Evolutionary conservation across 2,329 filamentous ascomycete species (phyloP).

Genomic region (Davidsoniella neocaledoniae): DNA sequence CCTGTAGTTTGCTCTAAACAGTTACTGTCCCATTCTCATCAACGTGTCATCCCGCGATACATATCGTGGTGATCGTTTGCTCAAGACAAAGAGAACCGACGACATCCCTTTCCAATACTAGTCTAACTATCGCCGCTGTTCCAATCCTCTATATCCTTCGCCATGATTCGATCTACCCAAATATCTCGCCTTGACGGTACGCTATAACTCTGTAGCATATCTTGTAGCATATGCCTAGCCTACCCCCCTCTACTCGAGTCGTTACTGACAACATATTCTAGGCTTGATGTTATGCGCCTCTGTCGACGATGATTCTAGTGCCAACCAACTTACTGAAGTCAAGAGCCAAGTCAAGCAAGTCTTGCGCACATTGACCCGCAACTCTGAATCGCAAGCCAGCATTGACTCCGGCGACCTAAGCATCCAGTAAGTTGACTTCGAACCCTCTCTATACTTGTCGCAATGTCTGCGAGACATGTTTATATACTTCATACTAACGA

Average conservation of each 20-base stretch:
- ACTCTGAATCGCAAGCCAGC: slow-evolving; percentile 76
- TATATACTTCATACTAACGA: not conserved
- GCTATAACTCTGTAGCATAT: slow-evolving; percentile 10
- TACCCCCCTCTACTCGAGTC: slow-evolving; percentile 6
- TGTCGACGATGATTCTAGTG: slow-evolving; percentile 75
- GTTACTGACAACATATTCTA: slow-evolving; percentile 21
- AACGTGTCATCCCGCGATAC: not conserved
- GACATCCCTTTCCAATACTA: not conserved
- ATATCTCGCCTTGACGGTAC: slow-evolving; percentile 84
- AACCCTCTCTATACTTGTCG: not conserved
- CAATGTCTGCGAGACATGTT: not conserved
- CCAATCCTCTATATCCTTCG: slow-evolving; percentile 9
- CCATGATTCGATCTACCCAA: slow-evolving; percentile 82
- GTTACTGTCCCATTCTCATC: too few relatives aligned
- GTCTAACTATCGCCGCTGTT: not conserved
- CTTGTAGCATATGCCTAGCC: not conserved
- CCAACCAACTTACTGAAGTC: slow-evolving; percentile 65
- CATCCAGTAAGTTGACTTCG: slow-evolving; percentile 50
- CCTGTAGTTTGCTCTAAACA: not conserved
- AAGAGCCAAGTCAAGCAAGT: slow-evolving; percentile 85
- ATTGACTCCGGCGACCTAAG: slow-evolving; percentile 75
- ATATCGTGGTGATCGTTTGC: not conserved
- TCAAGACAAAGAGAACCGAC: not conserved
- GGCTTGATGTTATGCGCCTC: slow-evolving; percentile 91
- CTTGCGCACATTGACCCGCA: slow-evolving; percentile 72